Conservation (phyloP, 2,329 filamentous ascomycete genomes). For the Diplodia sapinea region DNA sequence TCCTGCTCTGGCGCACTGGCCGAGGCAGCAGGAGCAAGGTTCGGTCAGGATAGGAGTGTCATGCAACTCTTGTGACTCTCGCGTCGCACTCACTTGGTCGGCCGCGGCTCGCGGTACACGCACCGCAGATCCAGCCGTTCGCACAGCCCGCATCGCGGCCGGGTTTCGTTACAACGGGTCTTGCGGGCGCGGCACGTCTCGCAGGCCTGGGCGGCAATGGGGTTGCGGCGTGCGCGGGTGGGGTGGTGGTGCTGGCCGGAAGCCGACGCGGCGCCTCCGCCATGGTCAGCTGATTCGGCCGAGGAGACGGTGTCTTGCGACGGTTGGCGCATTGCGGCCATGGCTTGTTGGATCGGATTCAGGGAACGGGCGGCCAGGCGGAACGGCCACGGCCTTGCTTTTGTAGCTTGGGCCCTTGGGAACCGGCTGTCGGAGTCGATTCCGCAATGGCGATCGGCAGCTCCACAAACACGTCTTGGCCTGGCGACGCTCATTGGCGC, state of each 20-base stretch:
- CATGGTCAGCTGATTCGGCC: not conserved
- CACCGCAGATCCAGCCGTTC: slow-evolving; percentile 64
- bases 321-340: not conserved
- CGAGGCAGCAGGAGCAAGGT: not conserved
- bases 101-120: slow-evolving; percentile 64
- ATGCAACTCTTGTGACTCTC: not conserved
- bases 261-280: not conserved
- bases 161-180: slow-evolving; percentile 68
- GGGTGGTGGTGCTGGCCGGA: not conserved
- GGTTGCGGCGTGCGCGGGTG: slow-evolving; percentile 40
- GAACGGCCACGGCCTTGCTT: no score
- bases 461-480: no score
- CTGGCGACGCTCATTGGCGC: no score
- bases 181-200: slow-evolving; percentile 66
- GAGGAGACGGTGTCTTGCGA: not conserved
- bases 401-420: no score
- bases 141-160: slow-evolving; percentile 67
- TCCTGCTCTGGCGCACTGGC: not conserved
- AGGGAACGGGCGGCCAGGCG: no score
- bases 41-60: not conserved
- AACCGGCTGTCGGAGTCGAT: no score
- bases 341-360: no score
- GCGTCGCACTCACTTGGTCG: slow-evolving; percentile 62
- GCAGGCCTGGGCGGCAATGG: slow-evolving; percentile 62
- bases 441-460: no score